Base-by-base conservation (phyloP, 2,329 filamentous ascomycete species). In the Cytospora piceicola region DNA sequence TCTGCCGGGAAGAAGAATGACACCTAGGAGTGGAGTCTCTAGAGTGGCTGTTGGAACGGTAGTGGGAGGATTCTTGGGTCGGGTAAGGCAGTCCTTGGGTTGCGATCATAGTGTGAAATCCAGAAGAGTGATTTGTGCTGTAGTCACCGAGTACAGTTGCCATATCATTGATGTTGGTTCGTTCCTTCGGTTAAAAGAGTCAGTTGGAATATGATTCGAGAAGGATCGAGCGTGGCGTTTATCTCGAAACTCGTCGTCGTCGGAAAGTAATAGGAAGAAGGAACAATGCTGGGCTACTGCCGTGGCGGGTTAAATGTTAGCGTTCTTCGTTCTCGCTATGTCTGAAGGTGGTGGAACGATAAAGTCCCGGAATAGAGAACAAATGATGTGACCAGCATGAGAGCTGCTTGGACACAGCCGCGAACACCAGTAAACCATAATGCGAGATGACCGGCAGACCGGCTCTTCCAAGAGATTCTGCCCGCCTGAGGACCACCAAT, bases 91-190 rank as follows among this genome's bases (percentile, higher is more conserved):
- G 72, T 59, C 79, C 78, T 54, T 82, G 77, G 64, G 79, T 77
- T 66, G 80, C 78, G 81, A 92, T 90, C 83, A 88, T 90, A 80
- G 83, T 87, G 81, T 88, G 86, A 79, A 90, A 89, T 79, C 88
- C 85, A 73, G 86, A 83, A 72, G 88, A 83, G 79, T 92, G 88
- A 77, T 91, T 85, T 79, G 88, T 87, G 57, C 63, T 58, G 81
- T 88, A 88, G 82, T 94, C 92, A 77, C 85, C 85, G 72, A 88
- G 84, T 78, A 88, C 77, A 78, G 86, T 82, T 74, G 86, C 87
- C 87, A 89, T 89, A 79, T 77, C 83, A 81, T 80, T 36, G n/a
- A 22, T 57, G 56, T 49, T 46, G 3, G 24, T 2, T 49, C 46
- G 46, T 22, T 49, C 46, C 46, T 49, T 24, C n/a, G 4, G 3